Evolutionary conservation across 108 stramenopile species (phyloP).

Genomic region (Cyclotella atomus): DNA sequence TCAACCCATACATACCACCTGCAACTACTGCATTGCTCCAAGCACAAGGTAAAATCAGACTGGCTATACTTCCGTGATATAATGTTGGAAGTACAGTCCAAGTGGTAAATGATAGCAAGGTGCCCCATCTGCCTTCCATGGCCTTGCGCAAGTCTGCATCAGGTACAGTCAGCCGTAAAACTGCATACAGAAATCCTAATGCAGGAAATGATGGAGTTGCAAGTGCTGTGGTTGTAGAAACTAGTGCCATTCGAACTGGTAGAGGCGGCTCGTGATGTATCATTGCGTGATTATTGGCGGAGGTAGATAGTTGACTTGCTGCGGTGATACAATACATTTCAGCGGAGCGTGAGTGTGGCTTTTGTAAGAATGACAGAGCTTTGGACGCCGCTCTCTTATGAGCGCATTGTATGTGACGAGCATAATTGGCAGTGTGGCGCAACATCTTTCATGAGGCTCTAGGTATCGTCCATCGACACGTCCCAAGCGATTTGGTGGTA

Average conservation of each 20-base stretch:
- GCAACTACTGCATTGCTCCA: conserved; percentile 48
- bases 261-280: conserved; percentile 48
- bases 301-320: too few species aligned
- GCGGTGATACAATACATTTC: too few species aligned
- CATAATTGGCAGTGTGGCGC: too few species aligned
- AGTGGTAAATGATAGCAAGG: conserved; percentile 39
- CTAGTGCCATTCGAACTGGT: conserved; percentile 44
- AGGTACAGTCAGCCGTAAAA: conserved; percentile 31
- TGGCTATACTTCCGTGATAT: conserved; percentile 38
- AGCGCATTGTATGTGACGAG: too few species aligned
- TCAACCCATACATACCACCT: conserved; percentile 27
- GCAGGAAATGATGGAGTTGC: conserved; percentile 57
- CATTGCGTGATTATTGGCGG: too few species aligned
- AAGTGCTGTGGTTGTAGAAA: conserved; percentile 45
- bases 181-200: conserved; percentile 42
- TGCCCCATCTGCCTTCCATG: conserved; percentile 51
- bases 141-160: conserved; percentile 36
- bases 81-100: conserved; percentile 44
- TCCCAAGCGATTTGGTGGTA: too few species aligned
- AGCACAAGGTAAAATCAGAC: conserved; percentile 52
- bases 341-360: too few species aligned
- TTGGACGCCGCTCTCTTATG: too few species aligned
- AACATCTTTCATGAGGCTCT: too few species aligned
- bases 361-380: too few species aligned
- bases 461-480: too few species aligned